phyloP scores from a whole-genome alignment of 176 grass and related monocot genomes.

The Carex littledalei region DNA sequence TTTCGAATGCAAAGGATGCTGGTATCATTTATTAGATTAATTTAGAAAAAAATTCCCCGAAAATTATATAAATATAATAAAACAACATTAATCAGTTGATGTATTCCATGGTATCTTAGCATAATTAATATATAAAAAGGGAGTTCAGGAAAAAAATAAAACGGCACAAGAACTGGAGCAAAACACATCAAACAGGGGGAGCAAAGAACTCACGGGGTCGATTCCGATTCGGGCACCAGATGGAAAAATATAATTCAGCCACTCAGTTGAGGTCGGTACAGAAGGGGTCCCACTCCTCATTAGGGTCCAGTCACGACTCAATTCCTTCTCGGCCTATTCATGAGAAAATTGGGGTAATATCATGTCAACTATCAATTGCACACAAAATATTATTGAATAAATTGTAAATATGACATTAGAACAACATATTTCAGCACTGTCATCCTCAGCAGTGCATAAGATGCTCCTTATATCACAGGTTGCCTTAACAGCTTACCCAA shows the following conservation, averaged over 20 bases:
- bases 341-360: background rate
- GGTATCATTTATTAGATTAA: too few species aligned
- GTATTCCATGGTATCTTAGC: background rate
- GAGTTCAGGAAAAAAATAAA: background rate
- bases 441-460: background rate
- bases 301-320: constrained; percentile 64
- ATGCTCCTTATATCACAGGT: background rate
- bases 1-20: too few species aligned
- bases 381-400: background rate
- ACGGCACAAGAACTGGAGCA: background rate
- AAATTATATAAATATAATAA: background rate
- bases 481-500: background rate
- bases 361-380: background rate
- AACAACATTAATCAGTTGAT: background rate
- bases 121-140: background rate
- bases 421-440: background rate
- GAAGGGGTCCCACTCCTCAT: constrained; percentile 84
- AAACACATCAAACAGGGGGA: background rate
- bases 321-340: constrained; percentile 75
- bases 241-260: constrained; percentile 84
- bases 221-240: constrained; percentile 81
- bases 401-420: background rate
- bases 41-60: background rate
- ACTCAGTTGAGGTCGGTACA: constrained; percentile 74
- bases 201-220: constrained; percentile 68